A percentile compares a stretch with the other conserved stretches of the same genome.
These are phyloP conservation scores for Fusarium armeniacum DNA, from an alignment of 2,329 filamentous ascomycete genomes.

Conservation along the genomic window DNA sequence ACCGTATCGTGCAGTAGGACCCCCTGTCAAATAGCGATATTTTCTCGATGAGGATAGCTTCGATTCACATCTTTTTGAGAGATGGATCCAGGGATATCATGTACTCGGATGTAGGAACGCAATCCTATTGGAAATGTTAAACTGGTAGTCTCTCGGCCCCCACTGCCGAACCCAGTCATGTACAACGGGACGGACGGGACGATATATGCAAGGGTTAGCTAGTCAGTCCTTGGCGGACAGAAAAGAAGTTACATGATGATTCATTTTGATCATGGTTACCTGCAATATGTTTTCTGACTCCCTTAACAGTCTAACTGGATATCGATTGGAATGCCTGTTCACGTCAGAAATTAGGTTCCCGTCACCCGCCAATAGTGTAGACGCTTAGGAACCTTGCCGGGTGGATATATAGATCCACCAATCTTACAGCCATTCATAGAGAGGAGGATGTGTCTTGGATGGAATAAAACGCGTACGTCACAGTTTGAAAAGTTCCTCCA, in stretches of 20 bases:
- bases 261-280: too few species aligned
- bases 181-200: too few species aligned
- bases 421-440: background rate
- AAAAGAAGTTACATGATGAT: background rate
- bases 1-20: background rate
- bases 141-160: too few species aligned
- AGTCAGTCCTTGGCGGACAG: background rate
- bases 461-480: background rate
- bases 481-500: background rate
- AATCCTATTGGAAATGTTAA: too few species aligned
- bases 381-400: background rate
- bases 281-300: background rate
- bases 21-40: background rate
- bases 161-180: too few species aligned
- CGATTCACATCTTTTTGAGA: background rate
- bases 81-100: too few species aligned
- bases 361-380: background rate
- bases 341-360: too few species aligned
- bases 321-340: too few species aligned
- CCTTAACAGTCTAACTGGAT: too few species aligned
- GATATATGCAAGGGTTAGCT: too few species aligned
- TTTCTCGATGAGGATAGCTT: background rate
- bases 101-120: too few species aligned
- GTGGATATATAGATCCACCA: background rate
- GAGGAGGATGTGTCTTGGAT: background rate